Evolutionary conservation across 345 rosid genomes (phyloP).

Genomic region (Eucalyptus victrix): DNA sequence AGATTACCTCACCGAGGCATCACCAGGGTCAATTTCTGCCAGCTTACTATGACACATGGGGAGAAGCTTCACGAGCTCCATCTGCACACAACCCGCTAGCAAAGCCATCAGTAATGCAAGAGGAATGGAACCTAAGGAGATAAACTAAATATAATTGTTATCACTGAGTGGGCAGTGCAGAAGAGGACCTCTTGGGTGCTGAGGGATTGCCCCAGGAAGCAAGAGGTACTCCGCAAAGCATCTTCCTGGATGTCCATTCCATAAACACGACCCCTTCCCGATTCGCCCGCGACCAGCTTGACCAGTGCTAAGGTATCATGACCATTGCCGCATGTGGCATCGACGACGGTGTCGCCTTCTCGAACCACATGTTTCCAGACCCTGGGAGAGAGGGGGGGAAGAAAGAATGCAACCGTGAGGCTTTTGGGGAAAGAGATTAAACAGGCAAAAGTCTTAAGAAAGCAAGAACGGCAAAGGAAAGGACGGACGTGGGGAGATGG

Average conservation of each 20-base stretch:
- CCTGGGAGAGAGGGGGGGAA: constrained; percentile 12
- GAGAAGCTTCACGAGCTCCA: constrained; percentile 52
- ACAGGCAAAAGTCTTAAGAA: neutral
- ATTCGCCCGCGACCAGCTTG: constrained; percentile 53
- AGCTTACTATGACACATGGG: constrained; percentile 71
- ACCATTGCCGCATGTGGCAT: constrained; percentile 94
- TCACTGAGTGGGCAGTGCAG: neutral
- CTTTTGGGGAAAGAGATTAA: neutral
- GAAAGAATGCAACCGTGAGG: neutral
- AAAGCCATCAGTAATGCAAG: neutral
- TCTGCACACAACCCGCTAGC: constrained; percentile 25
- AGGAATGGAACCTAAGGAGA: neutral
- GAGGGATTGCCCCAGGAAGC: constrained; percentile 36
- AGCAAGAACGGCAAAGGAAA: neutral
- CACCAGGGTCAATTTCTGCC: constrained; percentile 55
- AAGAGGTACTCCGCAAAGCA: constrained; percentile 43
- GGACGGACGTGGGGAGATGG: neutral
- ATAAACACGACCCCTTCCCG: constrained; percentile 53
- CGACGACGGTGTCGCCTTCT: constrained; percentile 63
- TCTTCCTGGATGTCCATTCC: constrained; percentile 72
- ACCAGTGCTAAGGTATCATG: constrained; percentile 71
- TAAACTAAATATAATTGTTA: neutral
- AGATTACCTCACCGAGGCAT: constrained; percentile 46
- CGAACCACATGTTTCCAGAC: constrained; percentile 66
- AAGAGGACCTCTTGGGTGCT: constrained; percentile 39